These are phyloP conservation scores for Diatrype stigma DNA, from an alignment of 2,329 filamentous ascomycete genomes.

Conservation along the genomic window DNA sequence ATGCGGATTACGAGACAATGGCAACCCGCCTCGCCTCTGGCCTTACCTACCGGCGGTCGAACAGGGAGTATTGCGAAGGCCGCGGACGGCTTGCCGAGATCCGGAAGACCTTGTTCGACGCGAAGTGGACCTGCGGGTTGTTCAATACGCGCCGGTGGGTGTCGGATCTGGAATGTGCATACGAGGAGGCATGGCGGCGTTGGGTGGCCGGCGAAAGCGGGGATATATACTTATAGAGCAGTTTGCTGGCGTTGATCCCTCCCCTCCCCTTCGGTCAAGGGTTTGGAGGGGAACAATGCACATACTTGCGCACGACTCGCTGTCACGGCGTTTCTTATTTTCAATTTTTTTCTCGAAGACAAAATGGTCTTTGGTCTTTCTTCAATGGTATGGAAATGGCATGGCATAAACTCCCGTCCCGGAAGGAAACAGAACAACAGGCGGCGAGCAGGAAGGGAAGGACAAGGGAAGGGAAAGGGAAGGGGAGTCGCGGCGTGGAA, in stretches of 20 bases:
- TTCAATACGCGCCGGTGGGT: slow-evolving; percentile 95
- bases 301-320: neutral
- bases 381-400: too few species aligned
- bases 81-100: slow-evolving; percentile 72
- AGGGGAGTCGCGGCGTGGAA: too few species aligned
- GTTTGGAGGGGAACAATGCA: neutral
- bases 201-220: slow-evolving; percentile 87
- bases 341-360: neutral
- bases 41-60: slow-evolving; percentile 52
- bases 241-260: slow-evolving; percentile 2
- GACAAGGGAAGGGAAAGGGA: too few species aligned
- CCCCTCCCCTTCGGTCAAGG: too few species aligned
- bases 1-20: slow-evolving; percentile 78
- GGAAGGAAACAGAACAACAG: too few species aligned
- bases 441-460: too few species aligned
- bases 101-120: slow-evolving; percentile 75
- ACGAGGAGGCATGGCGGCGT: slow-evolving; percentile 79
- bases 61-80: slow-evolving; percentile 47
- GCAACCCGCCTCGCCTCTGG: slow-evolving; percentile 64
- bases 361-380: too few species aligned
- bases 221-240: slow-evolving; percentile 71
- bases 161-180: slow-evolving; percentile 79
- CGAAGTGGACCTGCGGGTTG: slow-evolving; percentile 78
- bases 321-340: neutral
- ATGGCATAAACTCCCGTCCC: too few species aligned